Base-by-base conservation (phyloP, 495 filamentous ascomycete genomes). In the Oidiodendron maius region DNA sequence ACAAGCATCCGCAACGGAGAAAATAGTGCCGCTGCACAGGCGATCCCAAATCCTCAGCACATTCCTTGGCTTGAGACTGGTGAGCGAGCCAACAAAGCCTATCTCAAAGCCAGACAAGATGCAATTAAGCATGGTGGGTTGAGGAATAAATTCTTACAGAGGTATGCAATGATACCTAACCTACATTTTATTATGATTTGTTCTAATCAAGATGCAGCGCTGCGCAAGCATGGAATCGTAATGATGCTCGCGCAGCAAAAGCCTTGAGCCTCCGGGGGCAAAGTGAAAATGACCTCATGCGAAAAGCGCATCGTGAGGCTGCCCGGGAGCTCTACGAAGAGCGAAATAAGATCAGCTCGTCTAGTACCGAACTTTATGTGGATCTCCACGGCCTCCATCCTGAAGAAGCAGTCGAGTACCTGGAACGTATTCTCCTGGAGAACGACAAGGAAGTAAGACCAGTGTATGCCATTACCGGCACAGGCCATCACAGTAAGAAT, bases 141-240 rank as follows among this genome's bases (percentile, higher is more conserved):
- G 63, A 79, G 94, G 45, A 97, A 97, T 66, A 97, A 97, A 60
- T 99, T 96, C 61, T 71, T 99, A 22, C 93, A 98, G 64, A 94
- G 89, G 89, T 93, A 70, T 57, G 64, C 21, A 53, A 44, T 5
- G 37, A 34, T 13, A 26, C 22, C 2, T 37, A 4, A 26, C 5
- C n/a, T n/a, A n/a, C 41, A n/a, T 15, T 50, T 8, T 34, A 36
- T 48, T 32, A 6, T 16, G 3, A 23, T 26, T 17, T 18, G 26
- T 16, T 32, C 57, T 72, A 40, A 71, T 30, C 60, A 22, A 6
- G 23, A 21, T 25, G 25, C 45, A 95, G 90, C 61, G 94, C 94
- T 44, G 91, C 93, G n/a, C 91, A 96, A 73, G 94, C 94, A n/a
- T 99, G 94, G 94, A 96, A 97, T 62, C 86, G 94, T 41, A 96